Evolutionary conservation across 805 yeast species (phyloP), one percentile per base, ranked within the genome.

Genomic region (Hanseniaspora guilliermondii): DNA sequence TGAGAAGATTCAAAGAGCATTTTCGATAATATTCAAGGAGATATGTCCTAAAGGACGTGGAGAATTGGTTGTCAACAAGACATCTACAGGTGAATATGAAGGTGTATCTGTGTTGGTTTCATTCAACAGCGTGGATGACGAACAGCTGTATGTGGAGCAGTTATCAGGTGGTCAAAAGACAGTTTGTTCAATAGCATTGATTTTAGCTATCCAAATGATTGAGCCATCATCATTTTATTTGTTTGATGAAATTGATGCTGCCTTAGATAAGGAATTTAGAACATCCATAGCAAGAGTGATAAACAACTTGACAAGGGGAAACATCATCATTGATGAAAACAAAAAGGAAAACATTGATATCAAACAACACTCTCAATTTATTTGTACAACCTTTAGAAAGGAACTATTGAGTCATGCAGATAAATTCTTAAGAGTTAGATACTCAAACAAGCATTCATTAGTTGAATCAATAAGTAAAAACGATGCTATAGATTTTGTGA

Each of bases 151-250:
- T 58, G 83, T 91, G 55, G 95, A 87, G 65, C 97, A 89, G 65
- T 73, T 93, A 17, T 87, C 96, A 0, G 98, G 98, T 40, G 98
- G 98, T 11, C 98, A 93, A 64, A 91, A 91, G 65, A 85, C 97
- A 0, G 72, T 93, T n/a, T 89, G 97, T 72, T 97, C 98, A 0
- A 80, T 93, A 60, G 89, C 97, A 0, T 75, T 93, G 49, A 89
- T 93, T 59, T 74, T 93, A 56, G 97, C 98, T 4, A 87, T 91
- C 57, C 98, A 93, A 70, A 80, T 78, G 63, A 87, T 94, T 59
- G 97, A 93, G 61, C 97, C 97, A 11, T 97, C 97, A 8, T 97
- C 97, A 48, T 93, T 93, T 66, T 93, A 93, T 65, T 69, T 93
- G 47, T 91, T 93, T 67, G 98, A 93, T 68, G 98, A 93, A 70